phyloP scores from a whole-genome alignment of 2,329 filamentous ascomycete species.

The Endocalyx cinctus region DNA sequence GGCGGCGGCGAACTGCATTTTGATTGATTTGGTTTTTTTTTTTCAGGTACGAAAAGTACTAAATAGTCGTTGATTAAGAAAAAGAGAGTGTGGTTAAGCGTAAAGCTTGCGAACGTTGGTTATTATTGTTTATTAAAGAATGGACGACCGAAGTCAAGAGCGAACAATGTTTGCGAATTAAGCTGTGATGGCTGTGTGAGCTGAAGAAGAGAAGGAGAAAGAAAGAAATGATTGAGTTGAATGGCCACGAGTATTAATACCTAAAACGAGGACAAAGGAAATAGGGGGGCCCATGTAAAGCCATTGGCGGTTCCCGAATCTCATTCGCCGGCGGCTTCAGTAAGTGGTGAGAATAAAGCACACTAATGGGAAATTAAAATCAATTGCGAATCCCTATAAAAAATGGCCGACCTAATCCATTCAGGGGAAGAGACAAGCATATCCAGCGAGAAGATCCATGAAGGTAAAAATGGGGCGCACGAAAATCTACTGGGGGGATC shows the following conservation, averaged over 20 bases:
- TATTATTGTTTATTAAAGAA: slow-evolving; percentile 38
- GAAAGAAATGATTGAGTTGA: slow-evolving; percentile 26
- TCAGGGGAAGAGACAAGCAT: slow-evolving; percentile 1
- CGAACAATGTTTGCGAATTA: slow-evolving; percentile 36
- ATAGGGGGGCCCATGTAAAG: too few species aligned
- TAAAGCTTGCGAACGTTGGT: slow-evolving; percentile 27
- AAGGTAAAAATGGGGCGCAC: too few species aligned
- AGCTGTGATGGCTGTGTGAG: slow-evolving; percentile 39
- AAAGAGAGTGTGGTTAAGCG: slow-evolving; percentile 31
- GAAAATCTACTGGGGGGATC: too few species aligned
- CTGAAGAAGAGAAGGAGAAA: slow-evolving; percentile 31
- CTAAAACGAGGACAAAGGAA: slow-evolving; percentile 20
- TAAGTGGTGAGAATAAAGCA: too few species aligned
- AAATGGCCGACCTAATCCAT: neutral
- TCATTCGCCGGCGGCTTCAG: too few species aligned
- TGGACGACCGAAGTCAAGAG: slow-evolving; percentile 55
- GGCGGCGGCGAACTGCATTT: slow-evolving; percentile 58
- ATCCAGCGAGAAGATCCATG: too few species aligned
- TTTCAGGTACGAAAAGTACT: slow-evolving; percentile 26
- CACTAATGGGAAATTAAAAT: slow-evolving; percentile 27
- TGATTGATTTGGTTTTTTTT: slow-evolving; percentile 37
- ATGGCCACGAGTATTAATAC: slow-evolving; percentile 49
- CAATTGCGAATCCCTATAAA: slow-evolving; percentile 16
- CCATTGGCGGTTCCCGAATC: too few species aligned
- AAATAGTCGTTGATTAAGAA: slow-evolving; percentile 23